phyloP scores from a whole-genome alignment of 257 asterid species.

The Lantana camara region DNA sequence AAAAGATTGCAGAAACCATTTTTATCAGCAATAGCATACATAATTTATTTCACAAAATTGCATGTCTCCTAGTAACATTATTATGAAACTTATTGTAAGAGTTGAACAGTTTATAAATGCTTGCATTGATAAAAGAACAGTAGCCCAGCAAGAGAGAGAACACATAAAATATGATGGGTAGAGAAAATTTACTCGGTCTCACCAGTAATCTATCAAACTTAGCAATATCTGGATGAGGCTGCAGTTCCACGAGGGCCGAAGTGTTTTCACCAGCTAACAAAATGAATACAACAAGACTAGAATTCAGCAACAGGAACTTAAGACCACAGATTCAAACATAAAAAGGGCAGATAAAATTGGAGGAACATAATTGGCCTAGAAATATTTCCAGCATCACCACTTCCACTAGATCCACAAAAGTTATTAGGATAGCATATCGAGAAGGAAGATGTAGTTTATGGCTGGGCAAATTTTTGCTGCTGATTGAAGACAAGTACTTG shows the following conservation, averaged over 20 bases:
- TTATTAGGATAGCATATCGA: neutral
- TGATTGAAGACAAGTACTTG: neutral
- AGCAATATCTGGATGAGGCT: slow-evolving; percentile 55
- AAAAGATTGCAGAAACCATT: slow-evolving; percentile 6
- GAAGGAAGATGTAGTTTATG: slow-evolving; percentile 15
- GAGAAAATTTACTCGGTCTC: slow-evolving; percentile 37
- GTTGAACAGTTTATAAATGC: slow-evolving; percentile 4
- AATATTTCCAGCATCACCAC: slow-evolving; percentile 16
- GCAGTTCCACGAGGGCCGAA: slow-evolving; percentile 54
- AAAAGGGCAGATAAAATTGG: slow-evolving; percentile 1
- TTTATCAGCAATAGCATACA: slow-evolving; percentile 3
- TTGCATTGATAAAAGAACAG: slow-evolving; percentile 2
- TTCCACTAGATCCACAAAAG: neutral
- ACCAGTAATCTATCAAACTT: slow-evolving; percentile 87
- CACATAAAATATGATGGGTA: slow-evolving; percentile 8
- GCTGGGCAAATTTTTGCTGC: neutral
- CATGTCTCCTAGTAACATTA: slow-evolving; percentile 4
- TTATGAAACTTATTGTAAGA: slow-evolving; percentile 1
- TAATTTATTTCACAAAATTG: slow-evolving; percentile 4
- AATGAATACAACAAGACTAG: slow-evolving; percentile 26
- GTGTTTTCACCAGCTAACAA: slow-evolving; percentile 44
- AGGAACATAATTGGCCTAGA: slow-evolving; percentile 17
- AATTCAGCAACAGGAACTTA: neutral
- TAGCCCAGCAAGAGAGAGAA: slow-evolving; percentile 18
- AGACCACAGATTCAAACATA: slow-evolving; percentile 16